Evolutionary conservation across 2,329 filamentous ascomycete genomes (phyloP).

Genomic region (Plenodomus tracheiphilus): DNA sequence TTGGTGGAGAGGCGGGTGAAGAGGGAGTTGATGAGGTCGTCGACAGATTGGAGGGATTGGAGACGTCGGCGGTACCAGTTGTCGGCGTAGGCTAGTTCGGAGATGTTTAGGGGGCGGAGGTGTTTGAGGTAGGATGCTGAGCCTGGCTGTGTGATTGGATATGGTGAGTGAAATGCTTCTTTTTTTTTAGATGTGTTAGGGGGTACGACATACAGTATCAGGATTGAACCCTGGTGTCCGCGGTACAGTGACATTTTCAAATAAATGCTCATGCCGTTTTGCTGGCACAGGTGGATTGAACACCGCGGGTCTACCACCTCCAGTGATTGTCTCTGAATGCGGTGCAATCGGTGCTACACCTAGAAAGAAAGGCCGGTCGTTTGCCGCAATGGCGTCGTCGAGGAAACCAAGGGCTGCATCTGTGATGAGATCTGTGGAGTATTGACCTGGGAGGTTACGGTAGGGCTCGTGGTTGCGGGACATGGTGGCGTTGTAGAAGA

Average conservation of each 20-base stretch:
- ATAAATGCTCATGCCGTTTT: conserved; percentile 64
- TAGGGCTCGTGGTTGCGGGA: conserved; percentile 62
- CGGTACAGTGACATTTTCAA: conserved; percentile 62
- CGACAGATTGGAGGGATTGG: conserved; percentile 56
- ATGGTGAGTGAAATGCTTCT: background rate
- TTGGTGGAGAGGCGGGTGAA: conserved; percentile 48
- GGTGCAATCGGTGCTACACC: conserved; percentile 68
- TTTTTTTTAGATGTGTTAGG: background rate
- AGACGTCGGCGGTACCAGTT: conserved; percentile 56
- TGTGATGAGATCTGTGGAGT: conserved; percentile 63
- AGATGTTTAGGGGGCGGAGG: conserved; percentile 47
- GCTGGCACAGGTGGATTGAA: conserved; percentile 63
- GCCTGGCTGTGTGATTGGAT: conserved; percentile 4
- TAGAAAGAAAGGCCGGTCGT: conserved; percentile 67
- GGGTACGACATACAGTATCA: conserved; percentile 40
- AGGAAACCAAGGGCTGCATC: conserved; percentile 64
- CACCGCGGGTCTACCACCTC: conserved; percentile 1
- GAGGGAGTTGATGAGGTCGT: conserved; percentile 56
- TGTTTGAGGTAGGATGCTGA: conserved; percentile 27
- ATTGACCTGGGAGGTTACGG: conserved; percentile 58
- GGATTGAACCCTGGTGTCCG: conserved; percentile 70
- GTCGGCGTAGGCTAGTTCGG: conserved; percentile 56
- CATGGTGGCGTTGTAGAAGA: conserved; percentile 68
- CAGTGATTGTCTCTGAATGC: conserved; percentile 49
- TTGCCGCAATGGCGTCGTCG: conserved; percentile 57